Evolutionary conservation across 2,329 filamentous ascomycete genomes (phyloP).

Genomic region (Diaporthe ampelina): DNA sequence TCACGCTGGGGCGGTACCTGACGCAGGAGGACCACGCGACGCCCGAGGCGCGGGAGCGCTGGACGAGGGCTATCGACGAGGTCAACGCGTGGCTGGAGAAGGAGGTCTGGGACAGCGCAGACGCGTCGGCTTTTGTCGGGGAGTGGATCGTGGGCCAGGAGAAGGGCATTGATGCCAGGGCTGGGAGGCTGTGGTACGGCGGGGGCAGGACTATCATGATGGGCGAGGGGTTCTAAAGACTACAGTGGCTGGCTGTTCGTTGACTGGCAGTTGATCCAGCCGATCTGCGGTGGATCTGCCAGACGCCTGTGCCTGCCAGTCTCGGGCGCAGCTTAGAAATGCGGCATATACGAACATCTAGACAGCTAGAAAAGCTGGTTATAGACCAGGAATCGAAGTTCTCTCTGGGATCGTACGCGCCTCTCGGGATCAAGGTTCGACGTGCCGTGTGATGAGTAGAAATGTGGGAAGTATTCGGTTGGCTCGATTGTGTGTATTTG

Average conservation of each 20-base stretch:
- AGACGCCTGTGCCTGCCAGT: not conserved
- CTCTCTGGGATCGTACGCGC: not conserved
- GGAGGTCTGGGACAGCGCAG: conserved; percentile 75
- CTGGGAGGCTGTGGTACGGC: conserved; percentile 88
- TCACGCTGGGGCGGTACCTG: conserved; percentile 88
- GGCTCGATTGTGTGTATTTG: conserved; percentile 39
- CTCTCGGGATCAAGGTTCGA: not conserved
- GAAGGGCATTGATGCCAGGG: conserved; percentile 81
- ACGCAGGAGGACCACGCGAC: conserved; percentile 74
- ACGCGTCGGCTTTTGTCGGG: conserved; percentile 60
- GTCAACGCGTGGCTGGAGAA: conserved; percentile 82
- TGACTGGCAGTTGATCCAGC: not conserved
- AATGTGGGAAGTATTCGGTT: not conserved
- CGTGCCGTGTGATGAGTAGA: not conserved
- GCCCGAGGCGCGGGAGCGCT: conserved; percentile 69
- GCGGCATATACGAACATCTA: not conserved
- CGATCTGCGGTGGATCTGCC: not conserved
- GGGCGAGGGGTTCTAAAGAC: conserved; percentile 72
- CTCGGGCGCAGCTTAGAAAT: not conserved
- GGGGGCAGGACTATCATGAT: conserved; percentile 78
- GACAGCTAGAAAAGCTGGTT: not conserved
- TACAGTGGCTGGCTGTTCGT: not conserved
- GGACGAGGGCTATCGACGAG: conserved; percentile 79
- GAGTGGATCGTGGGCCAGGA: conserved; percentile 94
- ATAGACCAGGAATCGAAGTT: not conserved